Base-by-base conservation (phyloP, 2,329 filamentous ascomycete genomes). In the Volutella citrinella region DNA sequence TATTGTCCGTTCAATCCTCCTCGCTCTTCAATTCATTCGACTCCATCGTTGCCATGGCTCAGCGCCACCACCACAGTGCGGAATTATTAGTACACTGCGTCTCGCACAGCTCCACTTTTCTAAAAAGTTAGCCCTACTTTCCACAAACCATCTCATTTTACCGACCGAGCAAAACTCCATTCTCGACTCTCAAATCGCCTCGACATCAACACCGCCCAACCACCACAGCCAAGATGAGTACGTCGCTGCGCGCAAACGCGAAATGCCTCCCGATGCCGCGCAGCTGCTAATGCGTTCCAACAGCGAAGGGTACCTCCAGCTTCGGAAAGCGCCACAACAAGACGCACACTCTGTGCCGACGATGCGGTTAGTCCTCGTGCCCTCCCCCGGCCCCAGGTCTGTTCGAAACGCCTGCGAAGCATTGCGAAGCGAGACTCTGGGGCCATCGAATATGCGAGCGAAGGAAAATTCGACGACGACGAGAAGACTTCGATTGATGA, bases 291-390 rank as follows among this genome's bases (percentile, higher is more conserved):
- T 46, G 27, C 33, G 43, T 28, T 35, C 45, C 49, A 61, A 56
- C 53, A 75, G 71, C 71, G 57, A 75, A 75, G 71, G 72, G 72
- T 69, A 75, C 72, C 57, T 72, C 70, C 60, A 73, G 69, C 61
- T 73, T 73, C 60, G 69, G 69, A 65, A 73, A 73, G 64, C 68
- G 88, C 82, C 88, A 94, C 80, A 95, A 91, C 82, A 95, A 95
- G 84, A 88, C 89, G 78, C 90, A 96, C 83, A 89, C 84, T 70
- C 77, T 96, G 72, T 96, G 90, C 87, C 85, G 90, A 81, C 90
- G 90, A 76, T 96, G 89, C 82, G 90, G 88, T 93, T 74, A 80
- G 86, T 88, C 34, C 35, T 47, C 16, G 14, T 45, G 34, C 41
- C 43, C 41, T 39, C 32, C 31, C 29, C 25, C 29, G 18, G 20